phyloP scores from a whole-genome alignment of 441 rosid genomes.

The Gossypium trilobum region DNA sequence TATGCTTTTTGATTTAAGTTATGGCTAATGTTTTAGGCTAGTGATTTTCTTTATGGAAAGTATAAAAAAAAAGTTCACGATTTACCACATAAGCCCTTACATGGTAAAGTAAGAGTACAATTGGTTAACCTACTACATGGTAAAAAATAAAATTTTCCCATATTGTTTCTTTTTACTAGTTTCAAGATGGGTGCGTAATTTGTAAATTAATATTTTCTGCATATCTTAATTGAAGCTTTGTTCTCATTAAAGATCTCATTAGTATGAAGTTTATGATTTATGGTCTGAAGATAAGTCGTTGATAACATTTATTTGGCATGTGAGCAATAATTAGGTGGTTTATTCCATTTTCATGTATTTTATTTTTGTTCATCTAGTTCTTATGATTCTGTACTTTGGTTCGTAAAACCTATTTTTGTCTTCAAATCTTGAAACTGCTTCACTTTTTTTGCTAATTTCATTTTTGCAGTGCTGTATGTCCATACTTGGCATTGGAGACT shows the following conservation, averaged over 20 bases:
- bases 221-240: not conserved
- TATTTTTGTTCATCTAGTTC: not conserved
- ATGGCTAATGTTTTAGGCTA: not conserved
- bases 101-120: not conserved
- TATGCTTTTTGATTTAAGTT: not conserved
- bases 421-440: slow-evolving; percentile 11
- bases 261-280: not conserved
- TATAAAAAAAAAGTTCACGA: not conserved
- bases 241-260: not conserved
- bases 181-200: not conserved
- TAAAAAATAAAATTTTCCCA: not conserved
- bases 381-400: slow-evolving; percentile 1
- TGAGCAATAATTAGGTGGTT: not conserved
- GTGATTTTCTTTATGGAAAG: not conserved
- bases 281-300: not conserved
- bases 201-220: not conserved
- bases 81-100: not conserved
- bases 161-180: not conserved
- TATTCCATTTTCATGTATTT: not conserved
- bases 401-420: not conserved
- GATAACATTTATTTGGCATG: not conserved
- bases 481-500: slow-evolving; percentile 91
- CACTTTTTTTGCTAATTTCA: slow-evolving; percentile 15
- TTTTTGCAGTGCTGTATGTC: slow-evolving; percentile 77
- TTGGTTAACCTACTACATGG: not conserved